These are phyloP conservation scores for Tripidium arundinaceum DNA, from an alignment of 202 grass and related monocot genomes.

Conservation along the genomic window DNA sequence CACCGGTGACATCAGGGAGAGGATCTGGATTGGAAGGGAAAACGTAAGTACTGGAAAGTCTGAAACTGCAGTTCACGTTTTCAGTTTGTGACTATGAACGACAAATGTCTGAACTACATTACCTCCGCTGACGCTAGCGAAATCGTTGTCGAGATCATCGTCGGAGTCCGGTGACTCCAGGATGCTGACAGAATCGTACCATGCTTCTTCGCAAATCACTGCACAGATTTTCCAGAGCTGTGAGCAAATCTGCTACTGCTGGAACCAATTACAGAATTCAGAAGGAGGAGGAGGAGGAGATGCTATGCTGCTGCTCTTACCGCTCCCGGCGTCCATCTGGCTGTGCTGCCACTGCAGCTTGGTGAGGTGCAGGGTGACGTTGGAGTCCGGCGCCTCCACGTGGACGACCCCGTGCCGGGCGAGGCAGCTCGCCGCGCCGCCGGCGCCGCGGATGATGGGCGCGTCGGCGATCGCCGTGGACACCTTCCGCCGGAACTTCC, in stretches of 20 bases:
- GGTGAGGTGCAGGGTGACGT: conserved; percentile 73
- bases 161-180: conserved; percentile 51
- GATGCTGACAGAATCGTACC: conserved; percentile 90
- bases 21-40: neutral
- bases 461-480: conserved; percentile 29
- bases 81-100: neutral
- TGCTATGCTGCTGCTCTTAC: conserved; percentile 13
- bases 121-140: conserved; percentile 75
- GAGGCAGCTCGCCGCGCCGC: no score
- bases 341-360: conserved; percentile 93
- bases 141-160: conserved; percentile 66
- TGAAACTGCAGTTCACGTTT: neutral
- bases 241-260: no score
- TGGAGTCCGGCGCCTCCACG: conserved; percentile 44
- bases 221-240: neutral
- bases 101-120: neutral
- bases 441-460: conserved; percentile 5
- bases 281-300: no score
- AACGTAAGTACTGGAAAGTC: neutral
- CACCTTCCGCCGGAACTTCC: conserved; percentile 43
- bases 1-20: conserved; percentile 29
- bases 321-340: conserved; percentile 60
- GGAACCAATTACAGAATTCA: neutral
- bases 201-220: conserved; percentile 76
- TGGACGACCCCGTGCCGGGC: conserved; percentile 37